Percentiles rank a stretch among this genome's conserved stretches.
These are phyloP conservation scores for Candida glaebosa DNA, from an alignment of 805 yeast species.

Conservation along the genomic window DNA sequence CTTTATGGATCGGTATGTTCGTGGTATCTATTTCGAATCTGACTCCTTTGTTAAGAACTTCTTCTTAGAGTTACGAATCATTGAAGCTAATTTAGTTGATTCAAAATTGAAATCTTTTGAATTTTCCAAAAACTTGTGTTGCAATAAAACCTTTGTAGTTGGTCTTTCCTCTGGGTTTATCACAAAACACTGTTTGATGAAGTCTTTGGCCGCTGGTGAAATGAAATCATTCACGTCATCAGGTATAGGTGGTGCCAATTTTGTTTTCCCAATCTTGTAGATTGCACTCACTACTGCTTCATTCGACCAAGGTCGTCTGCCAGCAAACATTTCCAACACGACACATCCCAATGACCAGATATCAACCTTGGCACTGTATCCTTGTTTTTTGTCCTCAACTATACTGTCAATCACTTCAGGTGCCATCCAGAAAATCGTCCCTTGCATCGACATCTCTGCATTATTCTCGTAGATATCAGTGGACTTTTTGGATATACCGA, in stretches of 20 bases:
- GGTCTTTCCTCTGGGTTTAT: slow-evolving; percentile 82
- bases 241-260: slow-evolving; percentile 93
- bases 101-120: slow-evolving; percentile 46
- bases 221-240: slow-evolving; percentile 73
- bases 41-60: slow-evolving; percentile 6
- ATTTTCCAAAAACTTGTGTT: slow-evolving; percentile 49
- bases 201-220: slow-evolving; percentile 61
- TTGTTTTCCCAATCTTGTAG: slow-evolving; percentile 80
- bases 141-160: slow-evolving; percentile 65
- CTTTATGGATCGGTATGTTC: too few species aligned
- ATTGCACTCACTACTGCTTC: slow-evolving; percentile 94
- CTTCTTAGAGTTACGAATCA: slow-evolving; percentile 40
- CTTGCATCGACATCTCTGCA: slow-evolving; percentile 97
- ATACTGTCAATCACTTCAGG: slow-evolving; percentile 94
- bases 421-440: slow-evolving; percentile 99
- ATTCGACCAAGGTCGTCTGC: slow-evolving; percentile 96
- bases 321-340: slow-evolving; percentile 96
- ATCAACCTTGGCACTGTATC: slow-evolving; percentile 96
- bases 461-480: slow-evolving; percentile 81
- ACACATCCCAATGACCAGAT: slow-evolving; percentile 99
- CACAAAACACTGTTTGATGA: slow-evolving; percentile 71
- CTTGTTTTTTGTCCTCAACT: slow-evolving; percentile 69
- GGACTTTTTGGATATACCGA: slow-evolving; percentile 85
- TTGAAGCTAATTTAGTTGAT: slow-evolving; percentile 51
- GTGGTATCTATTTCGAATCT: slow-evolving; percentile 2